Base-by-base conservation (phyloP, 495 filamentous ascomycete genomes). In the Talaromyces nanjingensis region DNA sequence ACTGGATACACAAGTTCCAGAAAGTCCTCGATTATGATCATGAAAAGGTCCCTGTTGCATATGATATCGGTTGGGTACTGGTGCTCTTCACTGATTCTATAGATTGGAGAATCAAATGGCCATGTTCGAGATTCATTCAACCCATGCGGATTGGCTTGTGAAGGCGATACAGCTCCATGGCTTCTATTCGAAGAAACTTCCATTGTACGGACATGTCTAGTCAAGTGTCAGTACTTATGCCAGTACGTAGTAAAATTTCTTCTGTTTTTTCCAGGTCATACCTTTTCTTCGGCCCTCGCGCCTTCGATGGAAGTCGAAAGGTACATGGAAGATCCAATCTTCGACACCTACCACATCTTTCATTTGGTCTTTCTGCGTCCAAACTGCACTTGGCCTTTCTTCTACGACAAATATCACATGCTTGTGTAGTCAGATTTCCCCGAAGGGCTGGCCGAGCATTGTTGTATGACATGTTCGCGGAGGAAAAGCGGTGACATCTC, bases 21-120 rank as follows among this genome's bases (percentile, higher is more conserved):
- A 29, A 68, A 72, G 31, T 72, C 70, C 31, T 68, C 57, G 60
- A 72, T 64, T 6, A 72, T 68, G 5, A 37, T 16, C 25, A 63
- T 60, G 14, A 71, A 69, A 6, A 67, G 61, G n/a, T n/a, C 29
- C 22, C 69, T 67, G 20, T 64, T 64, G 47, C 67, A 69, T 27
- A 71, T 25, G 31, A 67, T 64, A 29, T 67, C 65, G 6, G 65
- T 67, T 37, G 59, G 49, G 29, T 68, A 61, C 16, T 59, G 60
- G 9, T 31, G 11, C 29, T 25, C 42, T 27, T 33, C 31, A 5
- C 20, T 22, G 45, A 52, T n/a, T 52, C 45, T 52, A 18, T 52
- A 11, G 5, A 52, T 52, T 22, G n/a, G 14, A 18, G 45, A 52
- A 20, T 52, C 20, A 14, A n/a, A 39, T 39, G n/a, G 29, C 29